A percentile compares a stretch with the other conserved stretches of the same genome.
Conservation (phyloP, 768 basidiomycete species). For the Amanita pallidorosea region DNA sequence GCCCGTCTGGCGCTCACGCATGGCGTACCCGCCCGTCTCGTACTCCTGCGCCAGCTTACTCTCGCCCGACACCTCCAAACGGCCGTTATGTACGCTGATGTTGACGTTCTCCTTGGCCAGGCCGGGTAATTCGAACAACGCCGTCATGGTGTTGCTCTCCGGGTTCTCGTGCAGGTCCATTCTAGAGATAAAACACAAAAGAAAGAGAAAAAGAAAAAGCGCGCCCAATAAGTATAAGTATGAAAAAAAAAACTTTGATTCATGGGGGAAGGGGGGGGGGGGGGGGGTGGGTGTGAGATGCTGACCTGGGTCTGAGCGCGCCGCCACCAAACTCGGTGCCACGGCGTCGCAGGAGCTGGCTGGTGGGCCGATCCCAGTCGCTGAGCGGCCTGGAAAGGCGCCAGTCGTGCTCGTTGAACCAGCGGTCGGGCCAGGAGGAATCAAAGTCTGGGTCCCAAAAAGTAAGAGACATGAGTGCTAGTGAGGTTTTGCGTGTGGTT, state of each 20-base stretch:
- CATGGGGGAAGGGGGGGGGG: not conserved
- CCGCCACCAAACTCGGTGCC: not conserved
- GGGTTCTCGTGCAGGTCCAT: slow-evolving; percentile 43
- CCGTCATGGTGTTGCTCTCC: slow-evolving; percentile 35
- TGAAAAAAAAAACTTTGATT: no score
- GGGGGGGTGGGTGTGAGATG: no score
- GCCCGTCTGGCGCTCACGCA: slow-evolving; percentile 39
- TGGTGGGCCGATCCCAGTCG: slow-evolving; percentile 2
- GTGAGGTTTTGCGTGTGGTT: no score
- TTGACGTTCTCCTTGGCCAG: slow-evolving; percentile 36
- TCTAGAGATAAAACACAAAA: slow-evolving; percentile 22
- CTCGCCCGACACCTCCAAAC: slow-evolving; percentile 41
- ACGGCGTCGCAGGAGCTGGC: not conserved
- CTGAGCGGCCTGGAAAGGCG: not conserved
- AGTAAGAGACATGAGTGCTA: not conserved
- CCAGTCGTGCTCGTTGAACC: not conserved
- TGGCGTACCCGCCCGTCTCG: slow-evolving; percentile 24
- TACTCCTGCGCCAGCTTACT: slow-evolving; percentile 18
- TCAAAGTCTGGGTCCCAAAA: slow-evolving; percentile 3
- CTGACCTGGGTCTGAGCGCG: slow-evolving; percentile 4
- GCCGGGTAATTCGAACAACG: slow-evolving; percentile 47
- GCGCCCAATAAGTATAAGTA: no score
- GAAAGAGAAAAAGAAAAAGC: no score
- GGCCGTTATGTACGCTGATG: slow-evolving; percentile 38
- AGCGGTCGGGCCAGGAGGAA: not conserved